These are phyloP conservation scores for Triangularia setosa DNA, from an alignment of 2,329 filamentous ascomycete genomes.

Conservation along the genomic window DNA sequence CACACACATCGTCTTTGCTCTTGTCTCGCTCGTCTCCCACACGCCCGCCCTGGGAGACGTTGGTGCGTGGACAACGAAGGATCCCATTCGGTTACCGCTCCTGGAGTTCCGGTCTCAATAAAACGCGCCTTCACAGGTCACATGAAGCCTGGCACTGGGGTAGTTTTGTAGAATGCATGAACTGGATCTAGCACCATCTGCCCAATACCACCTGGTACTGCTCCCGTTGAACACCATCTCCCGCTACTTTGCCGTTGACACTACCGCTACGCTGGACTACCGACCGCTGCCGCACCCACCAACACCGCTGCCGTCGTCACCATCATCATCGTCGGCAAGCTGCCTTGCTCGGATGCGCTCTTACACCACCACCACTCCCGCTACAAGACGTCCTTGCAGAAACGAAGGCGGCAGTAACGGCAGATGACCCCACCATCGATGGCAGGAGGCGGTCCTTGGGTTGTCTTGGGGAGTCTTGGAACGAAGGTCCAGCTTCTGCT, in stretches of 20 bases:
- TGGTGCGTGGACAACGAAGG: neutral
- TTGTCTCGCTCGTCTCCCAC: neutral
- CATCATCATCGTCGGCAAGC: neutral
- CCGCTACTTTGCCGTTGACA: neutral
- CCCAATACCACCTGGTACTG: neutral
- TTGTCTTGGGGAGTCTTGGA: slow-evolving; percentile 5
- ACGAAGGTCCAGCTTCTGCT: slow-evolving; percentile 6
- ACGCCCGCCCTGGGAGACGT: neutral
- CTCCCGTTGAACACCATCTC: neutral
- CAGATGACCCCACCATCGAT: slow-evolving; percentile 1
- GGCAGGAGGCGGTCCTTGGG: neutral
- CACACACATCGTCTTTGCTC: neutral
- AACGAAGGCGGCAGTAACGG: neutral
- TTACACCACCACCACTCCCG: neutral
- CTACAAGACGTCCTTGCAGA: neutral
- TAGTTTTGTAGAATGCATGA: neutral
- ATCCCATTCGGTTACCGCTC: neutral
- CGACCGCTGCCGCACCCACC: neutral
- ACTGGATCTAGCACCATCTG: neutral
- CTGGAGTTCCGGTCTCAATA: neutral
- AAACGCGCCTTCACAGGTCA: neutral
- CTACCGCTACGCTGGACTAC: neutral
- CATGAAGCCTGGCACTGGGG: neutral
- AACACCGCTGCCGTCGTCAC: neutral
- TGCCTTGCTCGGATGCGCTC: neutral